Conservation (phyloP, 805 yeast genomes). For the Hanseniaspora meyeri region DNA sequence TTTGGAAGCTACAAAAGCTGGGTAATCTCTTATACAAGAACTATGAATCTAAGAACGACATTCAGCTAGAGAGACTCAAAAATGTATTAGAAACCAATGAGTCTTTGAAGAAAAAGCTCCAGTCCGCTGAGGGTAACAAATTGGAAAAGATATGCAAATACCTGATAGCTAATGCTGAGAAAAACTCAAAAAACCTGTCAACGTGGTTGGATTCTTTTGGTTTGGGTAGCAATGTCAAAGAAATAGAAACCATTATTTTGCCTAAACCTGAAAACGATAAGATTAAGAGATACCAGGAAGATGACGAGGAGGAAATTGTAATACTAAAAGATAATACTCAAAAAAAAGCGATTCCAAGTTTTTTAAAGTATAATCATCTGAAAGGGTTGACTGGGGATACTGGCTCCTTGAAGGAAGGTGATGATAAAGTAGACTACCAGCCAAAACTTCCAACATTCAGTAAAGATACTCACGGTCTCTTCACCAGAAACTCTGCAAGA, state of each 20-base stretch:
- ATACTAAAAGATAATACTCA: not conserved
- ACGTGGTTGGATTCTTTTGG: conserved; percentile 8
- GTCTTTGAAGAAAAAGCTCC: not conserved
- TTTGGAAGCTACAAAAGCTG: conserved; percentile 9
- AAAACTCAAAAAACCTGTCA: not conserved
- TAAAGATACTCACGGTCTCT: conserved; percentile 2
- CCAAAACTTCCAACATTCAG: conserved; percentile 10
- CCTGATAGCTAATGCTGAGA: not conserved
- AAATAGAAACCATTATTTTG: not conserved
- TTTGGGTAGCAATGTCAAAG: not conserved
- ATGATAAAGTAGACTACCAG: not conserved
- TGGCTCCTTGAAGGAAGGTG: not conserved
- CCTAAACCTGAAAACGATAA: not conserved
- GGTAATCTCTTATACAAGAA: not conserved
- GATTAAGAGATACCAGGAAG: not conserved
- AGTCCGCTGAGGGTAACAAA: not conserved
- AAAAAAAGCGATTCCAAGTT: not conserved
- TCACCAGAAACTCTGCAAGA: conserved; percentile 5
- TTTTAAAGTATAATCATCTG: conserved; percentile 1
- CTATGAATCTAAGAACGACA: conserved; percentile 6
- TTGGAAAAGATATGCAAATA: conserved; percentile 2
- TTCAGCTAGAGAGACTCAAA: not conserved
- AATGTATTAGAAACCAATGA: not conserved
- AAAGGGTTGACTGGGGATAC: not conserved
- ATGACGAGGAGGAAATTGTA: conserved; percentile 4